phyloP scores from a whole-genome alignment of 192 early-diverging fungal species.

The Diversispora epigaea region DNA sequence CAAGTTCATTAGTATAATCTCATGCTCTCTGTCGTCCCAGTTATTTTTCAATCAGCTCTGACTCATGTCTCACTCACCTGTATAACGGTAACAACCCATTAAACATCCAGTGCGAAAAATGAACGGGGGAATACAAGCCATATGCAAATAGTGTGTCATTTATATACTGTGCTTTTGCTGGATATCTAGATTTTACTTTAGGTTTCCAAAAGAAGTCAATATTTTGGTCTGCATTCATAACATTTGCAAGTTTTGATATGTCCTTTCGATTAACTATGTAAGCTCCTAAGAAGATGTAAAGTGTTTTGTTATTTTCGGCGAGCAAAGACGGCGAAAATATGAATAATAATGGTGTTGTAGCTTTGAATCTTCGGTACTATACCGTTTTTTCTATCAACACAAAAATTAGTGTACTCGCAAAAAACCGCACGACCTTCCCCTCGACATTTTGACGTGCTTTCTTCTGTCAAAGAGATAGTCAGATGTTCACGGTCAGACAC shows the following conservation, averaged over 20 bases:
- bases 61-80: conserved; percentile 33
- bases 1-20: too few species aligned
- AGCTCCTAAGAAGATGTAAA: neutral
- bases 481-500: too few species aligned
- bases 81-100: conserved; percentile 52
- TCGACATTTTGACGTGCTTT: conserved; percentile 20
- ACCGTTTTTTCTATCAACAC: conserved; percentile 35
- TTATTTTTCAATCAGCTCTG: too few species aligned
- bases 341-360: too few species aligned
- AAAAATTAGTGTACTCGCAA: conserved; percentile 39
- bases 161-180: conserved; percentile 33
- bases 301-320: neutral
- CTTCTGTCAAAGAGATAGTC: neutral
- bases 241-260: conserved; percentile 4
- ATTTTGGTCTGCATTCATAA: conserved; percentile 33
- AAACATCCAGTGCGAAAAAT: conserved; percentile 49
- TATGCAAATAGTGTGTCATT: conserved; percentile 47
- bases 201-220: conserved; percentile 38
- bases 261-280: conserved; percentile 5
- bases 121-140: conserved; percentile 43
- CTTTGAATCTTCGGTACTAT: conserved; percentile 8
- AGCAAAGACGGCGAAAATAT: neutral
- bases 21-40: too few species aligned
- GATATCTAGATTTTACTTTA: conserved; percentile 27
- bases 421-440: conserved; percentile 30